Conservation (phyloP, 1,284 basidiomycete genomes). For the Singerocomus inundabilis region DNA sequence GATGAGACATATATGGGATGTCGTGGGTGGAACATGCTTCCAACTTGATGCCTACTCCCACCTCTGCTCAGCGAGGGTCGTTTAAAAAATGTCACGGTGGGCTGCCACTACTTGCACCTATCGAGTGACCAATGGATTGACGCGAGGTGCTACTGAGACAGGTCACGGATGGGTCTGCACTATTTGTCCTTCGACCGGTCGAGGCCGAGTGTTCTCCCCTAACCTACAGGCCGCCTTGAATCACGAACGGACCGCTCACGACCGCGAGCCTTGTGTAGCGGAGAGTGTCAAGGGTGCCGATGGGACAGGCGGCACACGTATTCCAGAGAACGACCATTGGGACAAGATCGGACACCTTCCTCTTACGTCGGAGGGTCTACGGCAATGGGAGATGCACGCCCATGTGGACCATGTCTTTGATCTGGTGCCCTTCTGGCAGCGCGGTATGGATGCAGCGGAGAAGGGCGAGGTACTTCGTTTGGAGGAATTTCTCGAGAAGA, state of each 20-base stretch:
- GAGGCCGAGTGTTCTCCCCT: constrained; percentile 15
- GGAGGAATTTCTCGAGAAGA: constrained; percentile 49
- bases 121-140: constrained; percentile 3
- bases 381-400: constrained; percentile 50
- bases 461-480: constrained; percentile 45
- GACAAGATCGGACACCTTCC: constrained; percentile 23
- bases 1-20: constrained; percentile 21
- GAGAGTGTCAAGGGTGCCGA: constrained; percentile 18
- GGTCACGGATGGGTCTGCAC: constrained; percentile 27
- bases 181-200: constrained; percentile 13
- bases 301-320: not conserved
- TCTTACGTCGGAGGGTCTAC: constrained; percentile 41
- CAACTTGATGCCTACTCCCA: constrained; percentile 23
- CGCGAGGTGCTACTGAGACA: not conserved
- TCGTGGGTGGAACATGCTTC: constrained; percentile 9
- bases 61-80: constrained; percentile 18
- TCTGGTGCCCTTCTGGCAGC: constrained; percentile 55
- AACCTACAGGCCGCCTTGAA: constrained; percentile 20
- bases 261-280: constrained; percentile 21
- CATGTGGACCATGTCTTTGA: constrained; percentile 46
- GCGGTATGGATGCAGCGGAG: constrained; percentile 51
- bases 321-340: constrained; percentile 14
- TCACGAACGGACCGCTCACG: constrained; percentile 21
- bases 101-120: not conserved
- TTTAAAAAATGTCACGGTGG: constrained; percentile 27